Percentiles rank a stretch among this genome's conserved stretches.
Evolutionary conservation across 345 rosid genomes (phyloP).

Genomic region (Linum lewisii): DNA sequence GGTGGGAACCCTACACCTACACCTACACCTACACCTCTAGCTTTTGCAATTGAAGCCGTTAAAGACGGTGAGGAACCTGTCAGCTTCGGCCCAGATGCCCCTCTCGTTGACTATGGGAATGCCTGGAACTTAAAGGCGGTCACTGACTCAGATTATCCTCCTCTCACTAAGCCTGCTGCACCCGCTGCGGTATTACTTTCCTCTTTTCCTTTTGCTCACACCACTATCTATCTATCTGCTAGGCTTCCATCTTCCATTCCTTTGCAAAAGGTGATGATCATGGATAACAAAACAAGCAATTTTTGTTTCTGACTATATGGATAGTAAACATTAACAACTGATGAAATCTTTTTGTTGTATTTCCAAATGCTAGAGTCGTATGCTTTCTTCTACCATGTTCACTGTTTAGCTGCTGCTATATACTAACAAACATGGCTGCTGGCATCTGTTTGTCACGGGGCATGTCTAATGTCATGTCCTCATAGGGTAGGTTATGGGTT

Average conservation of each 20-base stretch:
- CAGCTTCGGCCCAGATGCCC: constrained; percentile 63
- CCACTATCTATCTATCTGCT: background rate
- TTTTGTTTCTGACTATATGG: background rate
- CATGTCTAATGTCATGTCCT: too few relatives aligned
- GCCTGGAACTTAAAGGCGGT: constrained; percentile 66
- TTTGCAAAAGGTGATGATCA: background rate
- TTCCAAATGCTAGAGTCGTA: background rate
- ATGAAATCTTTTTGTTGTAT: constrained; percentile 7
- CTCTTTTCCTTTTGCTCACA: background rate
- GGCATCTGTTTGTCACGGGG: background rate
- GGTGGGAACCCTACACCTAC: constrained; percentile 8
- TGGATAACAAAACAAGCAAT: background rate
- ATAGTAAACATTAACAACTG: constrained; percentile 1
- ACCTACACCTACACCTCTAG: constrained; percentile 23
- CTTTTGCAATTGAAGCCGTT: constrained; percentile 46
- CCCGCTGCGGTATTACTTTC: constrained; percentile 18
- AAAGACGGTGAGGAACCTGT: constrained; percentile 68
- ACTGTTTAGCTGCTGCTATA: constrained; percentile 1
- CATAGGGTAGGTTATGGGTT: constrained; percentile 7
- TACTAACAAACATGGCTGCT: background rate
- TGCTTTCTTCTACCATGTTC: background rate
- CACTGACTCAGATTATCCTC: constrained; percentile 28
- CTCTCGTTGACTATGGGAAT: constrained; percentile 50
- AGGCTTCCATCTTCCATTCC: background rate
- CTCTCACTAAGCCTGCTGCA: constrained; percentile 24